phyloP scores from a whole-genome alignment of 441 rosid genomes.

The Croton setiger region DNA sequence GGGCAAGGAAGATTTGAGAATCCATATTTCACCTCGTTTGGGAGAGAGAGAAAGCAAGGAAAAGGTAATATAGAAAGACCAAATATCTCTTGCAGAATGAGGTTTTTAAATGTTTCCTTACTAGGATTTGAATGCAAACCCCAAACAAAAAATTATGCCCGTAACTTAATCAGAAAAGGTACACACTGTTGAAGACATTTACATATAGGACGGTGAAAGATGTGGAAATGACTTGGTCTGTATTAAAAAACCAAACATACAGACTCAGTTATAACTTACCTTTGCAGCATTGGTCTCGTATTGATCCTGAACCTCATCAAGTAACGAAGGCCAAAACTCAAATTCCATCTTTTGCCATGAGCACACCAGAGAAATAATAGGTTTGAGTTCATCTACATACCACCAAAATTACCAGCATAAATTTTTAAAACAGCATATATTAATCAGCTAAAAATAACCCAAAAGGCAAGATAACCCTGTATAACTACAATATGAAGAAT shows the following conservation, averaged over 20 bases:
- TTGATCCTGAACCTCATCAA: slow-evolving; percentile 81
- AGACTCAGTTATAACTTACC: slow-evolving; percentile 39
- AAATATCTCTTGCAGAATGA: neutral
- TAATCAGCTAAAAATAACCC: neutral
- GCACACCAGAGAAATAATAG: slow-evolving; percentile 56
- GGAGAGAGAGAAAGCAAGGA: neutral
- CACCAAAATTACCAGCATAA: slow-evolving; percentile 14
- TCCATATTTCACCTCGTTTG: neutral
- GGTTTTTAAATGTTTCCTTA: neutral
- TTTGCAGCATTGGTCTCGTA: slow-evolving; percentile 77
- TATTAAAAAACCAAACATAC: neutral
- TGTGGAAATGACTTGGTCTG: neutral
- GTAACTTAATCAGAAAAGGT: neutral
- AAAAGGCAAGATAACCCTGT: neutral
- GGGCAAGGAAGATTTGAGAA: neutral
- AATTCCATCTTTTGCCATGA: slow-evolving; percentile 91
- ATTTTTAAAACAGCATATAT: slow-evolving; percentile 13
- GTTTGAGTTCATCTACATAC: slow-evolving; percentile 59
- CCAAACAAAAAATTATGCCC: neutral
- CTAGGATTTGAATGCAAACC: neutral
- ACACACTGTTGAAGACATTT: neutral
- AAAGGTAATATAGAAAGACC: neutral
- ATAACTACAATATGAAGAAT: slow-evolving; percentile 12
- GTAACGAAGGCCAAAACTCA: slow-evolving; percentile 82
- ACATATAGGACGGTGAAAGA: neutral